These are phyloP conservation scores for Aspergillus ustus DNA, from an alignment of 2,329 filamentous ascomycete genomes.

Conservation along the genomic window DNA sequence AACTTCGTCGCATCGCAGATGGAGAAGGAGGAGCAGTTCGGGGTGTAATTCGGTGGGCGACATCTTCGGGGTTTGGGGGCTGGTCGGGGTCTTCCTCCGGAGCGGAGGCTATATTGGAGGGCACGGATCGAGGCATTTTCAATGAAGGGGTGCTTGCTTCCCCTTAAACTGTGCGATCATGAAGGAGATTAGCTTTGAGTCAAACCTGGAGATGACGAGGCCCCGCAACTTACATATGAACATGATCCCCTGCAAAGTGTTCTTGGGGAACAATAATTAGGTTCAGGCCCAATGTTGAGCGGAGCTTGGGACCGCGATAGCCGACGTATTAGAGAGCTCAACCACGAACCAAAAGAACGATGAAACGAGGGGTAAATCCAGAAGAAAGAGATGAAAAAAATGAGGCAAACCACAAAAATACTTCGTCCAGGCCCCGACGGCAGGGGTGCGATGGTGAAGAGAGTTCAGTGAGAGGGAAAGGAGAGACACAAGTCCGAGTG, in stretches of 20 bases:
- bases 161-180: slow-evolving; percentile 11
- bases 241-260: slow-evolving; percentile 12
- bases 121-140: slow-evolving; percentile 39
- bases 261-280: neutral
- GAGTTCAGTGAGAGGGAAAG: neutral
- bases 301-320: slow-evolving; percentile 6
- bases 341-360: neutral
- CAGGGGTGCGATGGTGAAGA: neutral
- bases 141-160: slow-evolving; percentile 13
- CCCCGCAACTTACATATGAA: neutral
- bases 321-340: neutral
- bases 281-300: slow-evolving; percentile 6
- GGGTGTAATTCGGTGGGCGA: slow-evolving; percentile 18
- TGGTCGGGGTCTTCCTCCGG: slow-evolving; percentile 23
- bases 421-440: neutral
- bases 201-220: neutral
- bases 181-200: slow-evolving; percentile 3
- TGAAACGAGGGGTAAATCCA: neutral
- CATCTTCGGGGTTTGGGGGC: slow-evolving; percentile 5
- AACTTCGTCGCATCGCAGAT: slow-evolving; percentile 35
- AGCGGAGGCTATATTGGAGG: slow-evolving; percentile 29
- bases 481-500: slow-evolving; percentile 6
- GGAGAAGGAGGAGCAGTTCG: slow-evolving; percentile 45
- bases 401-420: neutral
- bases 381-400: neutral